Evolutionary conservation across 169 alveolate species (phyloP).

Genomic region (Babesia sp.): DNA sequence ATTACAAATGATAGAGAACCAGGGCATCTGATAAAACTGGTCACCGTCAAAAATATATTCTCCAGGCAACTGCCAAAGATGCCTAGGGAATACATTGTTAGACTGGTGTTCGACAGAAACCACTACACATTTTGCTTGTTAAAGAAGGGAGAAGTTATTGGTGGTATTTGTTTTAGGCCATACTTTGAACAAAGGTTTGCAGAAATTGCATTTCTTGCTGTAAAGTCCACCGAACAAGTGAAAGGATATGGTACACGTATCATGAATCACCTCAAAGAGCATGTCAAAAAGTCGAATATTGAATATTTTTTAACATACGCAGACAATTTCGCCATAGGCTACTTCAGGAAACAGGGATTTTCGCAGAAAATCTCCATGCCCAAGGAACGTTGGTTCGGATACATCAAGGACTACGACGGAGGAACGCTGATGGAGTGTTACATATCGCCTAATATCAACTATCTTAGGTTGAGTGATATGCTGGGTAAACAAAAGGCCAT

Average conservation of each 20-base stretch:
- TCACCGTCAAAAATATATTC: constrained; percentile 92
- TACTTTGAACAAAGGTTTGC: constrained; percentile 92
- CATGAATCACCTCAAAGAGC: constrained; percentile 96
- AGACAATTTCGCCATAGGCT: constrained; percentile 98
- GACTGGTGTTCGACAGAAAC: constrained; percentile 94
- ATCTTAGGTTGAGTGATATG: constrained; percentile 87
- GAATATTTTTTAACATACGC: constrained; percentile 95
- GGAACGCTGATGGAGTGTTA: constrained; percentile 99
- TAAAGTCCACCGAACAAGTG: constrained; percentile 95
- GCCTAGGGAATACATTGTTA: constrained; percentile 98
- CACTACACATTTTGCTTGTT: constrained; percentile 94
- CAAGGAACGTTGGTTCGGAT: constrained; percentile 95
- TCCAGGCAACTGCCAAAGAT: constrained; percentile 96
- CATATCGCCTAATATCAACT: constrained; percentile 90
- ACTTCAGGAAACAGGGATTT: constrained; percentile 96
- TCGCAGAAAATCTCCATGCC: constrained; percentile 93
- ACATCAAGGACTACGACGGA: constrained; percentile 98
- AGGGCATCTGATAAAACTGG: constrained; percentile 84
- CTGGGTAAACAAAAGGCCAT: constrained; percentile 89
- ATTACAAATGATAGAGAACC: constrained; percentile 90
- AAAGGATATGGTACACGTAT: constrained; percentile 98
- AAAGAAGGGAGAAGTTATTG: constrained; percentile 91
- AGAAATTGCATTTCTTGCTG: constrained; percentile 98
- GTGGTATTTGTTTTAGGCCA: constrained; percentile 96
- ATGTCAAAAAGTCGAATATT: constrained; percentile 88